These are phyloP conservation scores for Gracilaria caudata DNA, from an alignment of 23 red algal genomes.

Conservation along the genomic window DNA sequence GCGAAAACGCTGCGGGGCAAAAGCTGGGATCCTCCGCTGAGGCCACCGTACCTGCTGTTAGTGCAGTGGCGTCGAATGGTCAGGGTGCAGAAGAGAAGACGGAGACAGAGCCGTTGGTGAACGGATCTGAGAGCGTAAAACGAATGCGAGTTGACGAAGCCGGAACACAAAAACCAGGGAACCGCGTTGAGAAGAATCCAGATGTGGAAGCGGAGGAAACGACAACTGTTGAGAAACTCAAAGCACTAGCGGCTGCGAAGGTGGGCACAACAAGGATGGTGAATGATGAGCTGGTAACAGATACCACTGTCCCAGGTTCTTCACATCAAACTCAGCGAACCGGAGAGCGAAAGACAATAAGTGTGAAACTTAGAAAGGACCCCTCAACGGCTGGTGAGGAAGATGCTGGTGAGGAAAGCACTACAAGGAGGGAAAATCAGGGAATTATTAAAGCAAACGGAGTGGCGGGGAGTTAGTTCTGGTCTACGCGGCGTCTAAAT, in stretches of 20 bases:
- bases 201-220: slow-evolving; percentile 55
- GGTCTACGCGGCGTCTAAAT: background rate
- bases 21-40: slow-evolving; percentile 23
- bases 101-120: background rate
- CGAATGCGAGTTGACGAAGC: slow-evolving; percentile 14
- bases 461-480: background rate
- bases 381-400: background rate
- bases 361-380: slow-evolving; percentile 52
- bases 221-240: slow-evolving; percentile 42
- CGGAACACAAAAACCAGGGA: background rate
- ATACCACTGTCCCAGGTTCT: slow-evolving; percentile 9
- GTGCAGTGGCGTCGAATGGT: background rate
- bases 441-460: slow-evolving; percentile 5
- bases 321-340: slow-evolving; percentile 9
- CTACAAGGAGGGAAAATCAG: background rate
- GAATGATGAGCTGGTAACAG: slow-evolving; percentile 50
- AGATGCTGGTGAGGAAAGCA: slow-evolving; percentile 3
- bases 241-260: slow-evolving; percentile 58
- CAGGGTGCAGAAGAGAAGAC: background rate
- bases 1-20: background rate
- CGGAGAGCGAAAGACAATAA: slow-evolving; percentile 48
- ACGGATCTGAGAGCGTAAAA: slow-evolving; percentile 29
- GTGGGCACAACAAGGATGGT: slow-evolving; percentile 29
- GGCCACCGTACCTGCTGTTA: background rate
- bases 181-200: background rate